These are phyloP conservation scores for Melanopsichium pennsylvanicum DNA, from an alignment of 1,284 basidiomycete genomes.

Conservation along the genomic window DNA sequence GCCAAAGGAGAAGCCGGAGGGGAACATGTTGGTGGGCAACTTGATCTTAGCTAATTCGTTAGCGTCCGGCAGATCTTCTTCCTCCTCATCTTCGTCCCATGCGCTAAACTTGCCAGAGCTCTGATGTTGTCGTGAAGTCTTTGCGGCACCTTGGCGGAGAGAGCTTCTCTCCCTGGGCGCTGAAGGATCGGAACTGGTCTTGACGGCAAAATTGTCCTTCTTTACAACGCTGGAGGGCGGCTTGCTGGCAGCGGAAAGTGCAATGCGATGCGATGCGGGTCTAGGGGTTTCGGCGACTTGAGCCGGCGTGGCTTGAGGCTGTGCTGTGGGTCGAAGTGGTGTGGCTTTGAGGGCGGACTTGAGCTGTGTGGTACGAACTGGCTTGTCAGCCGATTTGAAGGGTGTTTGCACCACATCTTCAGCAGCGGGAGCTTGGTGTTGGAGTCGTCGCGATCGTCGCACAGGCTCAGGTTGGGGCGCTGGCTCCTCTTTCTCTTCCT, in stretches of 20 bases:
- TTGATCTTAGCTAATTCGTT: slow-evolving; percentile 63
- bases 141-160: slow-evolving; percentile 57
- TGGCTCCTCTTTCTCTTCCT: slow-evolving; percentile 22
- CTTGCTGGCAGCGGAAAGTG: slow-evolving; percentile 36
- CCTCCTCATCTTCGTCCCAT: slow-evolving; percentile 62
- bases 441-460: slow-evolving; percentile 29
- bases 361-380: slow-evolving; percentile 19
- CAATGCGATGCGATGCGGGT: slow-evolving; percentile 35
- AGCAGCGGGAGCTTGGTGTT: slow-evolving; percentile 18
- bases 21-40: slow-evolving; percentile 58
- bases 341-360: slow-evolving; percentile 44
- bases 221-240: slow-evolving; percentile 20
- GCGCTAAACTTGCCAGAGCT: slow-evolving; percentile 59
- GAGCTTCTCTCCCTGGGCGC: slow-evolving; percentile 51
- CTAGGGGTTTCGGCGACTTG: slow-evolving; percentile 24
- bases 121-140: slow-evolving; percentile 55
- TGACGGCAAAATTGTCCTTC: slow-evolving; percentile 54
- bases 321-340: slow-evolving; percentile 21
- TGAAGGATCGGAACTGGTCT: slow-evolving; percentile 30
- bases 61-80: slow-evolving; percentile 56
- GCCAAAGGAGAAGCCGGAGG: slow-evolving; percentile 57
- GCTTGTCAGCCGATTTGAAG: slow-evolving; percentile 22
- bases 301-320: slow-evolving; percentile 7
- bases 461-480: slow-evolving; percentile 23
- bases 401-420: slow-evolving; percentile 19